Evolutionary conservation across 305 asterid species (phyloP).

Genomic region (Caryopteris hybrid): DNA sequence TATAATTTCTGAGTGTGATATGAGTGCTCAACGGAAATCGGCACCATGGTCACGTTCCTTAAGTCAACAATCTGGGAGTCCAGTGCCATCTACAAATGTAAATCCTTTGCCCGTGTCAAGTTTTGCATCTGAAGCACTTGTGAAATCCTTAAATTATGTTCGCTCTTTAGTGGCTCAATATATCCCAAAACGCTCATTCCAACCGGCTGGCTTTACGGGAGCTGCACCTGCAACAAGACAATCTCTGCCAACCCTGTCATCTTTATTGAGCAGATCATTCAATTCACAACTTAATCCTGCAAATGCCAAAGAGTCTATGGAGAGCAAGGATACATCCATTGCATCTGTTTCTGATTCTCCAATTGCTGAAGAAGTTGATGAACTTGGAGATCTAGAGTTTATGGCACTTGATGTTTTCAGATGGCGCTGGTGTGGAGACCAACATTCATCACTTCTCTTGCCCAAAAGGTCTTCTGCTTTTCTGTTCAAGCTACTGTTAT

Average conservation of each 20-base stretch:
- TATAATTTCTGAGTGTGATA: slow-evolving; percentile 85
- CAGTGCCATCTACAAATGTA: slow-evolving; percentile 47
- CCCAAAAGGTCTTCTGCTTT: slow-evolving; percentile 62
- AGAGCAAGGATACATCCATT: slow-evolving; percentile 73
- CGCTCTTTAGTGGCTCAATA: slow-evolving; percentile 92
- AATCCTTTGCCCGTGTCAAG: slow-evolving; percentile 83
- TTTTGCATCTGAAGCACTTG: slow-evolving; percentile 86
- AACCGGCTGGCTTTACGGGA: slow-evolving; percentile 96
- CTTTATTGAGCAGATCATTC: slow-evolving; percentile 90
- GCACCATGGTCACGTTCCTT: slow-evolving; percentile 70
- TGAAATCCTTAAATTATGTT: slow-evolving; percentile 87
- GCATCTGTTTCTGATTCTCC: slow-evolving; percentile 69
- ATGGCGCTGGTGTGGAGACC: slow-evolving; percentile 98
- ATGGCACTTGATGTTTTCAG: slow-evolving; percentile 81
- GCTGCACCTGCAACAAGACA: slow-evolving; percentile 85
- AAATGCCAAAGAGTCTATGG: slow-evolving; percentile 70
- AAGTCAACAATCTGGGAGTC: slow-evolving; percentile 51
- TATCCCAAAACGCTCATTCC: slow-evolving; percentile 90
- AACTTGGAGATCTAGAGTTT: slow-evolving; percentile 63
- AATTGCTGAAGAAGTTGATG: slow-evolving; percentile 81
- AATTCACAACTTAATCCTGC: slow-evolving; percentile 84
- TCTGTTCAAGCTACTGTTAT: slow-evolving; percentile 25
- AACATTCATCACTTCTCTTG: slow-evolving; percentile 61
- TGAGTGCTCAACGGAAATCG: slow-evolving; percentile 63
- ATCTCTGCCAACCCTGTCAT: slow-evolving; percentile 80